Base-by-base conservation (phyloP, 2,329 filamentous ascomycete species). In the Lecanicillium sp. region DNA sequence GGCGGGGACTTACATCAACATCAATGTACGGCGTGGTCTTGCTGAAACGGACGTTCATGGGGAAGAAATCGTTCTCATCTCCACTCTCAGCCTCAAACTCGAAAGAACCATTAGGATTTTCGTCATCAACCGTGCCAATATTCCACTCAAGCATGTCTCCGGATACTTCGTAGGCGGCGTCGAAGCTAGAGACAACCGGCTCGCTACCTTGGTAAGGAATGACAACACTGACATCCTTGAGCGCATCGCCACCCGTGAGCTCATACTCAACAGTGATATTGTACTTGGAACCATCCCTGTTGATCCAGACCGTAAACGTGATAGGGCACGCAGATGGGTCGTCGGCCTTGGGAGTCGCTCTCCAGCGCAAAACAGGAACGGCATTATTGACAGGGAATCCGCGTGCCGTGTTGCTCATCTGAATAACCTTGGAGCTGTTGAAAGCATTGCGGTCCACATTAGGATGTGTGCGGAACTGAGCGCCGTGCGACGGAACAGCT, bases 241-340 rank as follows among this genome's bases (percentile, higher is more conserved):
- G 69, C 11, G 77, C 64, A 48, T 90, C 85, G 2, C 79, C 73
- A 37, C 88, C 86, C 1, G 85, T 90, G 43, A 95, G 76, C 61
- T 98, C 92, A 59, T 97, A 98, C 63, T 97, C 92, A 25, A 97
- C 78, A 2, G 90, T 98, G 56, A 98, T 79, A 48, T 85, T 94
- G 62, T 83, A 94, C 53, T 82, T 88, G 57, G 80, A 79, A 33
- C 82, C 78, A 34, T 86, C 84, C 62, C 89, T 88, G 64, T 95
- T 96, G 44, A 94, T 87, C 92, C 92, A 98, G 28, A 96, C 90
- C 3, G 88, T 96, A 61, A 98, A 97, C 28, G 85, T 92, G 54
- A 98, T 92, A 7, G 92, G 92, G 28, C 94, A 80, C 39, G 89
- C 79, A 45, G 79, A 81, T 27, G 83, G 65, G 51, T 94, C 87